These are phyloP conservation scores for Rhodotorula sp. DNA, from an alignment of 1,284 basidiomycete species.

Conservation along the genomic window DNA sequence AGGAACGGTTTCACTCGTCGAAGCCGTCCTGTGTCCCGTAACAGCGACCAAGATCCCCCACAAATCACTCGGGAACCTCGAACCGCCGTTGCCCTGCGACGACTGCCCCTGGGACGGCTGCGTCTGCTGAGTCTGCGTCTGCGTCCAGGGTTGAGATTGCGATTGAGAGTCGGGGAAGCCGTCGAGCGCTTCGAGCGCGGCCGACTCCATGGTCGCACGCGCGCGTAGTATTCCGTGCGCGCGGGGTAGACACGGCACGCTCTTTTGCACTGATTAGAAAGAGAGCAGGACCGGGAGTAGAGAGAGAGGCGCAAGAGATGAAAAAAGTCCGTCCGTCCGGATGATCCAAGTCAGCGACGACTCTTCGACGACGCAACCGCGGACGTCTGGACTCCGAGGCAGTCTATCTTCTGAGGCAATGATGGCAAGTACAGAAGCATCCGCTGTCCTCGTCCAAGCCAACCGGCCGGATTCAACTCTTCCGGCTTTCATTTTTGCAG, in stretches of 20 bases:
- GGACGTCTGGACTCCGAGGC: too few species aligned
- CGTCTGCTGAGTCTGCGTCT: slow-evolving; percentile 33
- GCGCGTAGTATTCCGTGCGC: not conserved
- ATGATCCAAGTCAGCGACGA: not conserved
- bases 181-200: slow-evolving; percentile 8
- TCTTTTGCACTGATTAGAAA: not conserved
- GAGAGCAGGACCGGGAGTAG: not conserved
- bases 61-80: not conserved
- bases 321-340: not conserved
- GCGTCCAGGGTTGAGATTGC: slow-evolving; percentile 27
- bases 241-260: not conserved
- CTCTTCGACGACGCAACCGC: not conserved
- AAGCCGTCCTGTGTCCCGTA: not conserved
- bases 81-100: not conserved
- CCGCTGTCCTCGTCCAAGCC: not conserved
- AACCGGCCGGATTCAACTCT: not conserved
- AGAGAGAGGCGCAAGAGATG: not conserved
- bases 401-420: too few species aligned
- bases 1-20: not conserved
- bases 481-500: not conserved
- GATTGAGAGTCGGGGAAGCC: not conserved
- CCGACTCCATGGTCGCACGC: not conserved
- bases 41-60: slow-evolving; percentile 18
- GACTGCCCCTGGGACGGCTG: slow-evolving; percentile 7
- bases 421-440: not conserved